Percentiles rank a stretch among this genome's conserved stretches.
phyloP scores from a whole-genome alignment of 192 early-diverging fungal genomes.

The Podila minutissima region DNA sequence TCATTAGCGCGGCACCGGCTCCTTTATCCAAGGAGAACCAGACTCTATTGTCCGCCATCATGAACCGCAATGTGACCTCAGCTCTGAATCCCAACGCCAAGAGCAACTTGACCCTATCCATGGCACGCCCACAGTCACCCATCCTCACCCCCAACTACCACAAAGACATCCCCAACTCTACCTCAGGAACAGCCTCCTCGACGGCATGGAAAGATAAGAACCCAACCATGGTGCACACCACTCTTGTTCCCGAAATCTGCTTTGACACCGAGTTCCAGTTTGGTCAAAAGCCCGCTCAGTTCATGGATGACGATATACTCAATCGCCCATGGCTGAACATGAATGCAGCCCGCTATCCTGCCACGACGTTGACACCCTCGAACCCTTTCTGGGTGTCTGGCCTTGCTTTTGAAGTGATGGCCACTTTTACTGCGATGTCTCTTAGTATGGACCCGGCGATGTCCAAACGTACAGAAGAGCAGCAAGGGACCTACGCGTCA shows the following conservation, averaged over 20 bases:
- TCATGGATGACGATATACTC: constrained; percentile 19
- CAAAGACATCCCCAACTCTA: constrained; percentile 49
- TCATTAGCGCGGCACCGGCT: not conserved
- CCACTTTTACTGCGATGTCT: constrained; percentile 15
- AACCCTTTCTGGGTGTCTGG: constrained; percentile 24
- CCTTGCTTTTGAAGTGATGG: constrained; percentile 28
- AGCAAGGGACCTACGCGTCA: not conserved
- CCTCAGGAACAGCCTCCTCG: constrained; percentile 20
- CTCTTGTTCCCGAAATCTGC: constrained; percentile 45
- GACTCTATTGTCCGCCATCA: constrained; percentile 33
- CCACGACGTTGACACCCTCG: not conserved
- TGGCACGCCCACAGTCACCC: constrained; percentile 38
- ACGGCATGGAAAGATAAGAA: constrained; percentile 49
- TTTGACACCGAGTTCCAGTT: constrained; percentile 42
- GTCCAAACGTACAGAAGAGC: not conserved
- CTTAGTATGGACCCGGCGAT: not conserved
- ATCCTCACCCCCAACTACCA: constrained; percentile 40
- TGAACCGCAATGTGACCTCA: constrained; percentile 29
- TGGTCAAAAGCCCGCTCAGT: constrained; percentile 6
- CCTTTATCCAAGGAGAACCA: constrained; percentile 47
- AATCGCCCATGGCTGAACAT: constrained; percentile 38
- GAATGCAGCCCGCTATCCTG: not conserved
- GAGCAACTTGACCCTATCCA: constrained; percentile 25
- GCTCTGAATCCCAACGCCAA: constrained; percentile 35
- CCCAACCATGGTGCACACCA: constrained; percentile 49